Percentiles rank a stretch among this genome's conserved stretches.
These are phyloP conservation scores for Ascoidea tarda DNA, from an alignment of 805 yeast genomes.

Conservation along the genomic window DNA sequence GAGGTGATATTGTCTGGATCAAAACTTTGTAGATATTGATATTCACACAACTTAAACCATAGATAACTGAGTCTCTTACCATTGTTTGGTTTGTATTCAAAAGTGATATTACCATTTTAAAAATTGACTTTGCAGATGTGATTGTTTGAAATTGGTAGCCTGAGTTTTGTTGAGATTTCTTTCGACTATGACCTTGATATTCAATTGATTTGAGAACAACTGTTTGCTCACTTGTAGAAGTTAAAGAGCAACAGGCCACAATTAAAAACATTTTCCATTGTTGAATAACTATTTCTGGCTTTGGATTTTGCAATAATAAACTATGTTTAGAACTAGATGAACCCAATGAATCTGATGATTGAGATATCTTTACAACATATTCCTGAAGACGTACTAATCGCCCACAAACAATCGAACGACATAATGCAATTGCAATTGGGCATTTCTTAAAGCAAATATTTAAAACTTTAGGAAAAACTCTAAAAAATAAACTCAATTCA, in stretches of 20 bases:
- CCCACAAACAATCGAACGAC: constrained; percentile 82
- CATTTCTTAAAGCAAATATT: constrained; percentile 62
- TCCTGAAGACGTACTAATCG: constrained; percentile 79
- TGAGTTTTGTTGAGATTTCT: constrained; percentile 29
- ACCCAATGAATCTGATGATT: constrained; percentile 9
- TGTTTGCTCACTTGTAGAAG: constrained; percentile 72
- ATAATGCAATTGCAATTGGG: constrained; percentile 88
- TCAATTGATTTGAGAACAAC: constrained; percentile 6
- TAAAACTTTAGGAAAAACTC: constrained; percentile 67
- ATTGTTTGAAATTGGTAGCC: constrained; percentile 70
- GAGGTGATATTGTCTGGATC: constrained; percentile 57
- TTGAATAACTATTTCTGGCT: constrained; percentile 46
- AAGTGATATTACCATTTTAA: constrained; percentile 76
- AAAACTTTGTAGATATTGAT: constrained; percentile 78
- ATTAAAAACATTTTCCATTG: constrained; percentile 85
- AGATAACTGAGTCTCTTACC: constrained; percentile 75
- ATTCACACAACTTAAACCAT: constrained; percentile 81
- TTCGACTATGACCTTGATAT: constrained; percentile 44
- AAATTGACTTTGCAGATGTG: constrained; percentile 82
- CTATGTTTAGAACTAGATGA: constrained; percentile 4
- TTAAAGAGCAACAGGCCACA: constrained; percentile 83
- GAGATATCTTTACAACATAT: constrained; percentile 26
- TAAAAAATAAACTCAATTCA: constrained; percentile 93
- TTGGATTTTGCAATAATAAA: constrained; percentile 29
- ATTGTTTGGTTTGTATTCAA: constrained; percentile 53